A percentile compares a stretch with the other conserved stretches of the same genome.
These are phyloP conservation scores for Knufia fluminis DNA, from an alignment of 2,329 filamentous ascomycete genomes.

Conservation along the genomic window DNA sequence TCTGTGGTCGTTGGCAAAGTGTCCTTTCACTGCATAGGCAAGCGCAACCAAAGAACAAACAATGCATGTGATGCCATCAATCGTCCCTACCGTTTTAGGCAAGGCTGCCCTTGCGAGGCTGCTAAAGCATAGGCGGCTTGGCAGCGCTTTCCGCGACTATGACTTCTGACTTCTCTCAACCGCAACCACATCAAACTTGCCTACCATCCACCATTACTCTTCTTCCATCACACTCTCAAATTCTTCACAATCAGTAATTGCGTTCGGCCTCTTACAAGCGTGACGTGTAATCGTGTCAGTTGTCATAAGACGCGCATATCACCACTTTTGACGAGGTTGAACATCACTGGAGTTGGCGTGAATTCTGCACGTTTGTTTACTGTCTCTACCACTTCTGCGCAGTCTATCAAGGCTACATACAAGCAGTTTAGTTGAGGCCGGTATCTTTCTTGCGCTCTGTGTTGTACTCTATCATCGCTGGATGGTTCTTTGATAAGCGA, in stretches of 20 bases:
- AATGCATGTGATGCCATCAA: not conserved
- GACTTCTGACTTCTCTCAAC: conserved; percentile 8
- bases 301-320: conserved; percentile 8
- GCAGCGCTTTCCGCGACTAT: not conserved
- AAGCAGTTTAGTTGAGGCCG: conserved; percentile 9
- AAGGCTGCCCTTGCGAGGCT: not conserved
- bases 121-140: no score
- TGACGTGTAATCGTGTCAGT: conserved; percentile 20
- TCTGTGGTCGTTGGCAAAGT: conserved; percentile 4
- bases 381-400: conserved; percentile 17
- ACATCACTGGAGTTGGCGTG: conserved; percentile 18
- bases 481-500: conserved; percentile 8
- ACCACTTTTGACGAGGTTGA: conserved; percentile 2
- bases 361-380: conserved; percentile 19
- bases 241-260: conserved; percentile 17
- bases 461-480: conserved; percentile 9
- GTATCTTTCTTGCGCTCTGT: not conserved
- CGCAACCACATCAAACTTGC: conserved; percentile 8
- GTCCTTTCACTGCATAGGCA: not conserved
- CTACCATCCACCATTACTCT: conserved; percentile 6
- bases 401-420: conserved; percentile 11
- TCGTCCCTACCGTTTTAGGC: not conserved
- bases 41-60: not conserved
- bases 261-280: conserved; percentile 18
- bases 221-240: conserved; percentile 10